Percentiles rank a stretch among this genome's conserved stretches.
phyloP scores from a whole-genome alignment of 176 grass and related monocot genomes.

The Coix lacrymajobi region DNA sequence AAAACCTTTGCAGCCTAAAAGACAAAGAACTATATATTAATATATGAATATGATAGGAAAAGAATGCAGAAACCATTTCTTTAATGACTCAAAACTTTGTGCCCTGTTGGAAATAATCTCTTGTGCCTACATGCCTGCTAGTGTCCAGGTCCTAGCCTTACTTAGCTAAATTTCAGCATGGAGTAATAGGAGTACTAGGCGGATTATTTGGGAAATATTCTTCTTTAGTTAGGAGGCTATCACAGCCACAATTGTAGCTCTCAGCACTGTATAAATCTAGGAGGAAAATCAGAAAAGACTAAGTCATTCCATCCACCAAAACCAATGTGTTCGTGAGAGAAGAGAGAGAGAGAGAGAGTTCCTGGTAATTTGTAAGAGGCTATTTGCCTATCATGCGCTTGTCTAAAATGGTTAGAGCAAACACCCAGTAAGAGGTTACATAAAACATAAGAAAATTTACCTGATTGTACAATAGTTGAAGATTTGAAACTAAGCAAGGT shows the following conservation, averaged over 20 bases:
- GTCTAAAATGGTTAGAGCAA: neutral
- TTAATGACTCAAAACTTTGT: neutral
- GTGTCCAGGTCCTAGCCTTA: neutral
- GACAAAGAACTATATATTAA: neutral
- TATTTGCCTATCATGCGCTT: neutral
- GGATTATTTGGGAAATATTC: neutral
- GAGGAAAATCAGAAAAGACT: neutral
- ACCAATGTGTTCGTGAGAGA: neutral
- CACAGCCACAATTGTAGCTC: neutral
- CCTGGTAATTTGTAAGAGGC: neutral
- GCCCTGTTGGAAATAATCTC: neutral
- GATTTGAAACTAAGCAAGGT: conserved; percentile 8
- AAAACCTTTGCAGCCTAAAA: conserved; percentile 90
- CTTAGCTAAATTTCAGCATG: neutral
- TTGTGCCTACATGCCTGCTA: neutral
- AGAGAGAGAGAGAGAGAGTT: too few relatives aligned
- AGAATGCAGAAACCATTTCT: neutral
- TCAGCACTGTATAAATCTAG: neutral
- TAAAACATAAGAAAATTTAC: neutral
- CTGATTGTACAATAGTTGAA: neutral
- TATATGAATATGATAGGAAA: neutral
- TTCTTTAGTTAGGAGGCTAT: neutral
- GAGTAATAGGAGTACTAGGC: neutral
- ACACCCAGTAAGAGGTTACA: conserved; percentile 3
- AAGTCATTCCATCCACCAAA: neutral